phyloP scores from a whole-genome alignment of 768 basidiomycete genomes.

The Leccinellum rugosiceps region DNA sequence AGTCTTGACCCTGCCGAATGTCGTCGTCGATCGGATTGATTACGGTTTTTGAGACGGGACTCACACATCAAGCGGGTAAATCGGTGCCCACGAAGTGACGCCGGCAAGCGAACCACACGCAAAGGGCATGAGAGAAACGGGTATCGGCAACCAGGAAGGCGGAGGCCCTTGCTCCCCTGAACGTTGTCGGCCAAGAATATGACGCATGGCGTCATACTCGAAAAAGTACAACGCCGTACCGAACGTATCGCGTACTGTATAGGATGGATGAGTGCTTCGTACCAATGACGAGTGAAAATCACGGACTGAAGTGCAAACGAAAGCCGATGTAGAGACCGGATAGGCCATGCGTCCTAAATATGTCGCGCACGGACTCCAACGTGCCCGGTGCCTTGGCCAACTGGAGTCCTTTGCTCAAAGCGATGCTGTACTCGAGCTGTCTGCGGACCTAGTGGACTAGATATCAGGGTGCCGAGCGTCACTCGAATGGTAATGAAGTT shows the following conservation, averaged over 20 bases:
- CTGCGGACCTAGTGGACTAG: conserved; percentile 63
- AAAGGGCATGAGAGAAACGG: conserved; percentile 78
- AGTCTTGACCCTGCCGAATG: conserved; percentile 71
- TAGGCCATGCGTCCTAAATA: conserved; percentile 60
- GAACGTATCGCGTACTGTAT: conserved; percentile 77
- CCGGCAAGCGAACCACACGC: conserved; percentile 88
- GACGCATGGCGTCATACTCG: conserved; percentile 90
- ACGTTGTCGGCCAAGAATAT: conserved; percentile 74
- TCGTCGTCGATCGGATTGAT: not conserved
- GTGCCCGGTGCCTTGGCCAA: conserved; percentile 77
- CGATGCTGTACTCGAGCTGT: conserved; percentile 90
- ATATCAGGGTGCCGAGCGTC: conserved; percentile 7
- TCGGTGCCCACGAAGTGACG: conserved; percentile 84
- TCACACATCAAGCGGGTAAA: conserved; percentile 94
- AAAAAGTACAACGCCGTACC: conserved; percentile 92
- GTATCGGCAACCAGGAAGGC: conserved; percentile 85
- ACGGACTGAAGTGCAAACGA: conserved; percentile 77
- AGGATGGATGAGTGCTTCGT: conserved; percentile 5
- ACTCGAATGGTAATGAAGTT: conserved; percentile 9
- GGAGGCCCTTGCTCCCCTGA: conserved; percentile 78
- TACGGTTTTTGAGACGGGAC: conserved; percentile 20
- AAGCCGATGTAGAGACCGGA: conserved; percentile 80
- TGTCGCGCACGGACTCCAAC: conserved; percentile 73
- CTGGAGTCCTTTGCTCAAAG: conserved; percentile 70
- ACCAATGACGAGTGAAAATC: not conserved